These are phyloP conservation scores for Pseudogymnoascus destructans DNA, from an alignment of 2,329 filamentous ascomycete species.

Conservation along the genomic window DNA sequence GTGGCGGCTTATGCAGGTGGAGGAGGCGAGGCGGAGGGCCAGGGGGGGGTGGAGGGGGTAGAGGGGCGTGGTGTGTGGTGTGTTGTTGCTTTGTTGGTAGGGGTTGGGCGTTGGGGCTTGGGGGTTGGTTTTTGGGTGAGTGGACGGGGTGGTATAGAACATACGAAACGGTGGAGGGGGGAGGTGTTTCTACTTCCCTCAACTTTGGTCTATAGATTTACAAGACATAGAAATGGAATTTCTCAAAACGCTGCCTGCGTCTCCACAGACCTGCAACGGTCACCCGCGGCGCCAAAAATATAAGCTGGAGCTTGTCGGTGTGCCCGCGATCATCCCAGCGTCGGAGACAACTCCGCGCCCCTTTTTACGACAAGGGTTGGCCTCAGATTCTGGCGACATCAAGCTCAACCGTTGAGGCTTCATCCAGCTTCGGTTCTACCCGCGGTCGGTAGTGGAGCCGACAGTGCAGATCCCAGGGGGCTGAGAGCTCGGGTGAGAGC, in stretches of 20 bases:
- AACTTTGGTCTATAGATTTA: not conserved
- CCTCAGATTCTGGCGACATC: not conserved
- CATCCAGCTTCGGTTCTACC: not conserved
- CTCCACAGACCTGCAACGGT: not conserved
- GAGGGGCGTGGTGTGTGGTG: not conserved
- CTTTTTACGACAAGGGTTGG: not conserved
- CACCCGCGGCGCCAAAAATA: not conserved
- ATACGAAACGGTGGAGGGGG: not conserved
- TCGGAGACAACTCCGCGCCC: not conserved
- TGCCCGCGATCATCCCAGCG: not conserved
- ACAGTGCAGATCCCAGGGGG: not conserved
- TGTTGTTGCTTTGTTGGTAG: no score
- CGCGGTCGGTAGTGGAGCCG: not conserved
- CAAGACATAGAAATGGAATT: not conserved
- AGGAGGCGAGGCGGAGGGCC: conserved; percentile 32
- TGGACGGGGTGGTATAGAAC: not conserved
- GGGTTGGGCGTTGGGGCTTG: not conserved
- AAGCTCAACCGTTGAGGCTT: not conserved
- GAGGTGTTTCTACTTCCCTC: no score
- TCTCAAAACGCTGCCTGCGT: not conserved
- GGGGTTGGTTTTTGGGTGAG: not conserved
- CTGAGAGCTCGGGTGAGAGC: not conserved
- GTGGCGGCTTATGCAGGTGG: conserved; percentile 62
- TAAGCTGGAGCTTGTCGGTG: not conserved
- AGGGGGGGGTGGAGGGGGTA: not conserved